Percentiles rank a stretch among this genome's conserved stretches.
phyloP scores from a whole-genome alignment of 257 asterid genomes.

The Solanum piurae region DNA sequence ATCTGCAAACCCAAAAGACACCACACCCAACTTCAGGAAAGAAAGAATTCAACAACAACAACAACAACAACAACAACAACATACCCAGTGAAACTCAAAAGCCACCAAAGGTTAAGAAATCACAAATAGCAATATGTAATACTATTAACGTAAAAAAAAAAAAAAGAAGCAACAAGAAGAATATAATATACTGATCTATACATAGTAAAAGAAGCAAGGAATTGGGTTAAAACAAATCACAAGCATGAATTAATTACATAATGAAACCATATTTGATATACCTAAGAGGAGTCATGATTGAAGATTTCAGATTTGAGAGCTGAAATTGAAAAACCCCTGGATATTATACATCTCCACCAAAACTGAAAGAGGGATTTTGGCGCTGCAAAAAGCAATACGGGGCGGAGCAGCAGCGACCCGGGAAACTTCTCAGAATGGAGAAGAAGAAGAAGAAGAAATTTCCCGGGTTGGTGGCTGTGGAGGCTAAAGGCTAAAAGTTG shows the following conservation, averaged over 20 bases:
- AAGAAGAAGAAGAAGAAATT: not conserved
- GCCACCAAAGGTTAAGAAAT: not conserved
- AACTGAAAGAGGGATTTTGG: not conserved
- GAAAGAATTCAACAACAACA: not conserved
- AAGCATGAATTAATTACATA: too few relatives aligned
- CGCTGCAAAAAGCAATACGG: not conserved
- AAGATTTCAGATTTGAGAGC: not conserved
- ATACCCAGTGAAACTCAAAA: not conserved
- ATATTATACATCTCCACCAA: not conserved
- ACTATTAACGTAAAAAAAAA: not conserved
- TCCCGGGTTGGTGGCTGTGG: not conserved
- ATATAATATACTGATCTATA: not conserved
- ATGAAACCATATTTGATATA: too few relatives aligned
- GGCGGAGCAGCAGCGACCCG: not conserved
- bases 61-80: too few relatives aligned
- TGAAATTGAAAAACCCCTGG: not conserved
- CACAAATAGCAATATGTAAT: not conserved
- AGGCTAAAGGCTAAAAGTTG: not conserved
- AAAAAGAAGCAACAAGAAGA: not conserved
- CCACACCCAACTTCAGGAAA: constrained; percentile 4
- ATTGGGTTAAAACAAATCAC: not conserved
- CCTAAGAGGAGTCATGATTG: constrained; percentile 14
- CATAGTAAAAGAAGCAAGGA: not conserved
- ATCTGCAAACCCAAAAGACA: constrained; percentile 17
- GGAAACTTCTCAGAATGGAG: not conserved